phyloP scores from a whole-genome alignment of 2,329 filamentous ascomycete species.

The Cercospora nicotianae region DNA sequence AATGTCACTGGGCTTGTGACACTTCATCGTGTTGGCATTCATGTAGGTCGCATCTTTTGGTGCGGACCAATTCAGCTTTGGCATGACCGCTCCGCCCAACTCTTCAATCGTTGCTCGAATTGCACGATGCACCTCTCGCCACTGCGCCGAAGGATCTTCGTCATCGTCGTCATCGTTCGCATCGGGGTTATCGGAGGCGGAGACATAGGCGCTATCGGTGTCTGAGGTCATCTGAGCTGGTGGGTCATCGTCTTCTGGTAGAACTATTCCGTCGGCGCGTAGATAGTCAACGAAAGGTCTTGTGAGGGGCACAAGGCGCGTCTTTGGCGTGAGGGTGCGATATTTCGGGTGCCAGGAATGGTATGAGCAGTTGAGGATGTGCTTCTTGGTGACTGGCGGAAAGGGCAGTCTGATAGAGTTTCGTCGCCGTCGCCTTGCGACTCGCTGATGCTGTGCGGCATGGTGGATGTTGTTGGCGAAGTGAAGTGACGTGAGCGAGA shows the following conservation, averaged over 20 bases:
- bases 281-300: slow-evolving; percentile 80
- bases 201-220: slow-evolving; percentile 55
- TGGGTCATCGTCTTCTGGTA: slow-evolving; percentile 66
- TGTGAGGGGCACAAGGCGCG: slow-evolving; percentile 76
- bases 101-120: slow-evolving; percentile 77
- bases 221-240: slow-evolving; percentile 40
- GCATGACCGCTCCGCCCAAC: slow-evolving; percentile 80
- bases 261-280: slow-evolving; percentile 85
- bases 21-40: slow-evolving; percentile 84
- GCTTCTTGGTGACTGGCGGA: slow-evolving; percentile 76
- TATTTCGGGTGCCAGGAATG: slow-evolving; percentile 89
- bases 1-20: slow-evolving; percentile 82
- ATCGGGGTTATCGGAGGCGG: slow-evolving; percentile 41
- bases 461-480: not conserved
- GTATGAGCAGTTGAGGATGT: slow-evolving; percentile 93
- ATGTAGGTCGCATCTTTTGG: slow-evolving; percentile 98
- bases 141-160: slow-evolving; percentile 60
- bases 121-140: slow-evolving; percentile 70
- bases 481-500: not conserved
- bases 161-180: slow-evolving; percentile 59
- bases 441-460: slow-evolving; percentile 6
- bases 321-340: slow-evolving; percentile 77
- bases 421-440: not conserved
- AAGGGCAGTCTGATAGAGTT: slow-evolving; percentile 59
- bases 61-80: slow-evolving; percentile 96